Evolutionary conservation across 345 rosid genomes (phyloP).

Genomic region (Turnera subulata): DNA sequence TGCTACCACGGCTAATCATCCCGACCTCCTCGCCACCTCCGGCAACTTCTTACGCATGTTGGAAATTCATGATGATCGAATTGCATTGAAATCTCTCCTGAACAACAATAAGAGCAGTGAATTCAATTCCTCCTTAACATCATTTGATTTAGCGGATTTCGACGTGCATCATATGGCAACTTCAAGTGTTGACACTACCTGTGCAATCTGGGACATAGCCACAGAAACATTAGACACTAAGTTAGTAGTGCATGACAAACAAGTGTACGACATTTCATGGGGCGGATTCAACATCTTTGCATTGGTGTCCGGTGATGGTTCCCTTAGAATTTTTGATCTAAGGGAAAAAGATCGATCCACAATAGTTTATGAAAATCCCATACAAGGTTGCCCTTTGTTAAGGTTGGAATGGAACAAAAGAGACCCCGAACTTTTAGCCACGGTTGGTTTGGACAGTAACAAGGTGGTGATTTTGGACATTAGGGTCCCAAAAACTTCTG

Average conservation of each 20-base stretch:
- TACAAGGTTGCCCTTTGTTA: slow-evolving; percentile 30
- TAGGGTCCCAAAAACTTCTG: slow-evolving; percentile 45
- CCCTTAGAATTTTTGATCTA: slow-evolving; percentile 51
- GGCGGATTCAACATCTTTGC: slow-evolving; percentile 53
- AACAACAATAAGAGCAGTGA: slow-evolving; percentile 41
- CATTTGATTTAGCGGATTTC: slow-evolving; percentile 61
- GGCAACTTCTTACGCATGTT: slow-evolving; percentile 56
- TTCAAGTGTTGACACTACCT: slow-evolving; percentile 46
- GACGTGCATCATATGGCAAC: slow-evolving; percentile 40
- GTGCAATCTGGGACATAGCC: slow-evolving; percentile 54
- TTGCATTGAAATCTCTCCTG: slow-evolving; percentile 40
- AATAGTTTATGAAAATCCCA: slow-evolving; percentile 48
- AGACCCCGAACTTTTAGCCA: slow-evolving; percentile 50
- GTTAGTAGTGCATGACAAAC: slow-evolving; percentile 57
- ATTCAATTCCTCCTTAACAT: slow-evolving; percentile 47
- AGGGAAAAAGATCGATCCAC: slow-evolving; percentile 58
- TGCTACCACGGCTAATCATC: slow-evolving; percentile 18
- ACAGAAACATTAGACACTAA: slow-evolving; percentile 40
- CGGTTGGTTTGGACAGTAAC: slow-evolving; percentile 45
- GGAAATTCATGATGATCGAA: slow-evolving; percentile 46
- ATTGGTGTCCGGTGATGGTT: slow-evolving; percentile 58
- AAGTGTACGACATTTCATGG: slow-evolving; percentile 60
- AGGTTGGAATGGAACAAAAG: slow-evolving; percentile 60
- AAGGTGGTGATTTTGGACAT: slow-evolving; percentile 52
- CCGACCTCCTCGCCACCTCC: slow-evolving; percentile 47